Base-by-base conservation (phyloP, 495 filamentous ascomycete genomes). In the Cudoniella acicularis region DNA sequence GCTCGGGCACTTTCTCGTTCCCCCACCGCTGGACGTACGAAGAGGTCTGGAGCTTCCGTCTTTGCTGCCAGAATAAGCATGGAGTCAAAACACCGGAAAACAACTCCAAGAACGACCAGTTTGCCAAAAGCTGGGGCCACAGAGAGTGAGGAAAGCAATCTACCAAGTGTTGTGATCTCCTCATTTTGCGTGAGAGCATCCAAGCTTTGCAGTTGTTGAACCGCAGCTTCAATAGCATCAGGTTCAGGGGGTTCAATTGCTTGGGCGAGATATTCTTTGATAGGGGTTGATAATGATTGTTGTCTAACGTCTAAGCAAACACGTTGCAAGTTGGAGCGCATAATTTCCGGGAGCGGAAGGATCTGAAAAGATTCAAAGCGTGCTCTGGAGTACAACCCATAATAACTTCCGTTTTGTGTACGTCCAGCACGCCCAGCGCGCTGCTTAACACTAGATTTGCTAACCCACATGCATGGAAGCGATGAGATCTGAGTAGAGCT, bases 271-370 rank as follows among this genome's bases (percentile, higher is more conserved):
- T 84, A 77, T 0, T 76, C 69, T 8, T 68, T 67, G 24, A 85
- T 75, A 10, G 76, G 79, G 78, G 59, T 79, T 77, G 64, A 77
- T 81, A n/a, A n/a, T n/a, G 42, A 80, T 68, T 82, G 83, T 84
- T 84, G 85, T 75, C 96, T 96, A 67, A 97, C 87, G 66, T 96
- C 90, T 11, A 98, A 79, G 9, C 96, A 91, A n/a, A 96, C 85
- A 9, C 78, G 79, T 70, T 98, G 93, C 30, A 98, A 73, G 67
- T 98, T 94, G 56, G 87, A 91, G 24, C 94, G 81, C 13, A 97
- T 75, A 13, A 98, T 96, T 68, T 96, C 92, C 0, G 94, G 93
- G 0, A 82, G 82, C 30, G 88, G 89, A 0, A 81, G 78, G 26
- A 87, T 79, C 20, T 87, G 79, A 1, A 98, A 71, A 60, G 93